These are phyloP conservation scores for Teratosphaeria pseudoeucalypti DNA, from an alignment of 2,329 filamentous ascomycete species.

Conservation along the genomic window DNA sequence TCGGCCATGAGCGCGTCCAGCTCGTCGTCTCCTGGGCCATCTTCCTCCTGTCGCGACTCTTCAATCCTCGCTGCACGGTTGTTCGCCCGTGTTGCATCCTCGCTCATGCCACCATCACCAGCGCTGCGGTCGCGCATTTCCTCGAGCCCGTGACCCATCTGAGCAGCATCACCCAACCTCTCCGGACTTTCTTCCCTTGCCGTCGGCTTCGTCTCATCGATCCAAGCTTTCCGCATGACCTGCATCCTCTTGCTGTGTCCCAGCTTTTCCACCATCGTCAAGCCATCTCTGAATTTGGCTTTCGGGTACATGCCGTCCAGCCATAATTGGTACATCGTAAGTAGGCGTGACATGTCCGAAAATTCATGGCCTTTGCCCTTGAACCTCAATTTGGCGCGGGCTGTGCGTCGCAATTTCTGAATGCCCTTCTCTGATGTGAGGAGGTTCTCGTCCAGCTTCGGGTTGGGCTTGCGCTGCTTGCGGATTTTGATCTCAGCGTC, in stretches of 20 bases:
- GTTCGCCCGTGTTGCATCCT: neutral
- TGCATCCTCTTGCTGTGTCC: slow-evolving; percentile 76
- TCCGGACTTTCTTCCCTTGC: slow-evolving; percentile 11
- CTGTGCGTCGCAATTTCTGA: slow-evolving; percentile 63
- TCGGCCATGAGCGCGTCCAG: slow-evolving; percentile 9
- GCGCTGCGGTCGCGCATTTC: neutral
- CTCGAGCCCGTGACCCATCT: slow-evolving; percentile 3
- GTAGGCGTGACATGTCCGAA: slow-evolving; percentile 66
- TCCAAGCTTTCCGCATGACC: slow-evolving; percentile 68
- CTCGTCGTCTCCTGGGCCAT: slow-evolving; percentile 10
- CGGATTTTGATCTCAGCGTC: slow-evolving; percentile 77
- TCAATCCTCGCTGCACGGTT: neutral
- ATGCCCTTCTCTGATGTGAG: slow-evolving; percentile 81
- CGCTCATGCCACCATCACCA: neutral
- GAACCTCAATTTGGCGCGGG: slow-evolving; percentile 60
- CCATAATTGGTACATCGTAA: slow-evolving; percentile 93
- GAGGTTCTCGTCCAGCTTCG: slow-evolving; percentile 80
- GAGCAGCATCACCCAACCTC: slow-evolving; percentile 8
- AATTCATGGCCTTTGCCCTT: slow-evolving; percentile 97
- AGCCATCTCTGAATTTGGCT: slow-evolving; percentile 82
- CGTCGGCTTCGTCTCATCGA: slow-evolving; percentile 59
- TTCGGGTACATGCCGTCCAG: slow-evolving; percentile 92
- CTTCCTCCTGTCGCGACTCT: neutral
- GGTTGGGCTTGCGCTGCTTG: slow-evolving; percentile 64
- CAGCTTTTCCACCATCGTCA: slow-evolving; percentile 83